Base-by-base conservation (phyloP, 495 filamentous ascomycete species). In the Aspergillus nidulans region DNA sequence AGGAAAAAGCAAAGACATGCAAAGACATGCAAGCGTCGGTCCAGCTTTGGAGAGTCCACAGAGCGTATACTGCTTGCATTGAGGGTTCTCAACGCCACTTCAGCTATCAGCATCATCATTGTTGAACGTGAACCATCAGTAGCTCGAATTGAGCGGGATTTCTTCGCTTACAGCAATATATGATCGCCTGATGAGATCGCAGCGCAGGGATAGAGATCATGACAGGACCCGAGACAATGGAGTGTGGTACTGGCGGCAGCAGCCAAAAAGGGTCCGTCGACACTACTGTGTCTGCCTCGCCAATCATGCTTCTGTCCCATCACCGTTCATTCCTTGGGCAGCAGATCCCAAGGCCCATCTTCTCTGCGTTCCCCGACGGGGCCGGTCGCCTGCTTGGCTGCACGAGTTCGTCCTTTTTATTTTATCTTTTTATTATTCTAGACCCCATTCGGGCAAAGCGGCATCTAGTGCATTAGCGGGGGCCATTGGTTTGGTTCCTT, bases 141-240 rank as follows among this genome's bases (percentile, higher is more conserved):
- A n/a, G n/a, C n/a, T n/a, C n/a, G n/a, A n/a, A n/a, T n/a, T n/a
- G n/a, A n/a, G n/a, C n/a, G n/a, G n/a, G n/a, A n/a, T n/a, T n/a
- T n/a, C n/a, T n/a, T n/a, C n/a, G n/a, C n/a, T n/a, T n/a, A n/a
- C n/a, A n/a, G n/a, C n/a, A n/a, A n/a, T n/a, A n/a, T n/a, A n/a
- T n/a, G 46, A 55, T 36, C n/a, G 21, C 30, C 38, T 53, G n/a
- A 13, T 54, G 25, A 54, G 47, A 38, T 25, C 19, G 47, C 25
- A 26, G 12, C 13, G 46, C 23, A 28, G 30, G 30, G 46, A 23
- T 20, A 18, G 30, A 7, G 30, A 56, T 18, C 52, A 56, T 64
- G 62, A 64, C 62, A 64, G 61, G 58, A 64, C 62, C 62, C 62
- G 55, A 61, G 62, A 60, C 62, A 61, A 58, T 61, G 62, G 62